Evolutionary conservation across 2,329 filamentous ascomycete species (phyloP), one percentile per base, ranked within the genome.

Genomic region (Colletotrichum navitas): DNA sequence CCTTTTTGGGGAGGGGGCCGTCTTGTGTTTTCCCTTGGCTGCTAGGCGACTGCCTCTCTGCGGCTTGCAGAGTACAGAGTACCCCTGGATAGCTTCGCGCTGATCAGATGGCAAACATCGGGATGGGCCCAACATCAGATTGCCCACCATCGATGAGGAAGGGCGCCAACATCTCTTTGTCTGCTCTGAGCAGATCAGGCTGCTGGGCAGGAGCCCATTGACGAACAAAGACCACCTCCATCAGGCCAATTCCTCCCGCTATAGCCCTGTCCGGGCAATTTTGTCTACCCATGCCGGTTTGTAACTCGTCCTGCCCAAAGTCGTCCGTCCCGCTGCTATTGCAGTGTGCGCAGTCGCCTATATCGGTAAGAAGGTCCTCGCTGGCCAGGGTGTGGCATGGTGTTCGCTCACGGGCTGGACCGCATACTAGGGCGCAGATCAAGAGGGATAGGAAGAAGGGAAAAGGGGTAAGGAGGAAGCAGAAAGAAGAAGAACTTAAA

Each of bases 261-360:
- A 10, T 24, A 41, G 12, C 26, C 10, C 51, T 26, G 59, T n/a
- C 63, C 39, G 18, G 66, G 63, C 29, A 70, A 16, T 43, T n/a
- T n/a, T n/a, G 21, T 70, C 62, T 39, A 39, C 45, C 55, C 47
- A 66, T 14, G 36, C 39, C 21, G 67, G 62, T 32, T 60, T 55
- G 18, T 60, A 47, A 14, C 39, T 60, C 39, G 24, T 66, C 67
- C 24, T 70, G 55, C 24, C 62, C 54, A 29, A 55, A 61, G 32
- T 39, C 21, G 47, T 41, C 55, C 36, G 66, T 70, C 21, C 18
- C 36, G 60, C 29, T 43, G 29, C 43, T 10, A 34, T 41, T 18
- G 36, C 12, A 24, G 52, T 6, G 34, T 69, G 54, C 6, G 29
- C 29, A 32, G 24, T 54, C 43, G 54, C 29, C 62, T 45, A 60